Conservation (phyloP, 768 basidiomycete species). For the Boletus rubropictus region DNA sequence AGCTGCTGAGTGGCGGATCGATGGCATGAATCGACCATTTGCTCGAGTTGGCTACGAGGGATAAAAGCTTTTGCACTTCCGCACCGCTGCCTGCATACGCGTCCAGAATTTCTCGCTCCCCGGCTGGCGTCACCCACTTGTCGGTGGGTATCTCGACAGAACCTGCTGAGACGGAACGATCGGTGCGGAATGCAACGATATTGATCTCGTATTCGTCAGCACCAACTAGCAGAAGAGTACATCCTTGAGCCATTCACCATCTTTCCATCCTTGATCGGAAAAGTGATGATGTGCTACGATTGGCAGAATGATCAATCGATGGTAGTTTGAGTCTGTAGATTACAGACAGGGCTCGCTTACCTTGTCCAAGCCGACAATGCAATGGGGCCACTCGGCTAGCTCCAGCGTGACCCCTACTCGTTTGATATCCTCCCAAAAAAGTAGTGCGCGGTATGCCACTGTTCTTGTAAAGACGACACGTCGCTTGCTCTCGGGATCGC, state of each 20-base stretch:
- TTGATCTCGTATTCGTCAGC: conserved; percentile 33
- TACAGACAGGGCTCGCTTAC: conserved; percentile 22
- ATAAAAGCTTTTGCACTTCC: conserved; percentile 38
- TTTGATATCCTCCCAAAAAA: conserved; percentile 37
- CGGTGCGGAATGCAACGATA: conserved; percentile 40
- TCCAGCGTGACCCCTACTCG: conserved; percentile 40
- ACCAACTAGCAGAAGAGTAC: not conserved
- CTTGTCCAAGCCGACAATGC: conserved; percentile 43
- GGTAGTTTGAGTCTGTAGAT: not conserved
- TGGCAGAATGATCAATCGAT: not conserved
- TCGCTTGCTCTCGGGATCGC: conserved; percentile 16
- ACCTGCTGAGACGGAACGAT: conserved; percentile 25
- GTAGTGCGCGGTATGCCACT: conserved; percentile 45
- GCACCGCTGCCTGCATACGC: conserved; percentile 42
- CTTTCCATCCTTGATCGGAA: conserved; percentile 40
- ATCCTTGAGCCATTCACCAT: conserved; percentile 30
- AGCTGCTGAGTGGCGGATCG: conserved; percentile 41
- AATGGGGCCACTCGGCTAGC: conserved; percentile 32
- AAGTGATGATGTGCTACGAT: conserved; percentile 47
- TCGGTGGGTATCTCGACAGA: conserved; percentile 23
- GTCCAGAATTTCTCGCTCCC: conserved; percentile 40
- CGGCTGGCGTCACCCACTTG: conserved; percentile 40
- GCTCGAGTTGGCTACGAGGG: conserved; percentile 39
- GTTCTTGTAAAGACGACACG: conserved; percentile 41
- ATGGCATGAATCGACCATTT: conserved; percentile 51